These are phyloP conservation scores for Magnaporthiopsis rhizophila DNA, from an alignment of 2,329 filamentous ascomycete genomes.

Conservation along the genomic window DNA sequence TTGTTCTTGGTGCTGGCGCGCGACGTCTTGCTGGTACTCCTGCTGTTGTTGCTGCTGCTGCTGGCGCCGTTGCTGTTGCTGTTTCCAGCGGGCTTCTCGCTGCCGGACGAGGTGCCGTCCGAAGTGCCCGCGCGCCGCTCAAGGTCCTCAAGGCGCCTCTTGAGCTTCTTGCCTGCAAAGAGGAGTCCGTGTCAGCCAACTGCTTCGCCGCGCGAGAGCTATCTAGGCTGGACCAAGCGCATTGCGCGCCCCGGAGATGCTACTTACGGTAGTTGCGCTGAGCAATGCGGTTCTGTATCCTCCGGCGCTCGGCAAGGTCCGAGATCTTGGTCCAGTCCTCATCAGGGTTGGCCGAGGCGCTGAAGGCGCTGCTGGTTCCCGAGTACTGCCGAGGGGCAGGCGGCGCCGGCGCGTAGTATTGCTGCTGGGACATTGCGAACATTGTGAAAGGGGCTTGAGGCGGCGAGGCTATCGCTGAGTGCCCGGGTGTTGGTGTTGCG, in stretches of 20 bases:
- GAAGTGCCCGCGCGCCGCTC: conserved; percentile 62
- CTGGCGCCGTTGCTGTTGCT: conserved; percentile 34
- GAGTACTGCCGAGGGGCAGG: conserved; percentile 56
- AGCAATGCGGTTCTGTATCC: conserved; percentile 96
- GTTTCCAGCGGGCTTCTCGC: conserved; percentile 23
- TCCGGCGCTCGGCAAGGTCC: conserved; percentile 84
- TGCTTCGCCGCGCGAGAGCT: background rate
- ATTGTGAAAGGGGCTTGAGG: conserved; percentile 19
- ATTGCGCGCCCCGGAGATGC: conserved; percentile 1
- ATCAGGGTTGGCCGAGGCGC: conserved; percentile 86
- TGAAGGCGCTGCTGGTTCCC: conserved; percentile 89
- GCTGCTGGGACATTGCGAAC: conserved; percentile 36
- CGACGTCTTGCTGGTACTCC: conserved; percentile 26
- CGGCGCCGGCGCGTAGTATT: conserved; percentile 26
- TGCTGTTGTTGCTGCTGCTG: conserved; percentile 31
- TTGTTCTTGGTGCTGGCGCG: conserved; percentile 41
- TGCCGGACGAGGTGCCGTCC: conserved; percentile 19
- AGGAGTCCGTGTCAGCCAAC: conserved; percentile 5
- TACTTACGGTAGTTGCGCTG: conserved; percentile 87
- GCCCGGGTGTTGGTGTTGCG: conserved; percentile 1
- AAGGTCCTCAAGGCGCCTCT: conserved; percentile 79
- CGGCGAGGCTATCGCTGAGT: background rate
- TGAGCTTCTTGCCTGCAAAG: conserved; percentile 74
- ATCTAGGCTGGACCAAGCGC: too few relatives aligned
- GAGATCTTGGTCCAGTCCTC: conserved; percentile 99